Conservation (phyloP, 2,329 filamentous ascomycete genomes). For the Eutypa lata region DNA sequence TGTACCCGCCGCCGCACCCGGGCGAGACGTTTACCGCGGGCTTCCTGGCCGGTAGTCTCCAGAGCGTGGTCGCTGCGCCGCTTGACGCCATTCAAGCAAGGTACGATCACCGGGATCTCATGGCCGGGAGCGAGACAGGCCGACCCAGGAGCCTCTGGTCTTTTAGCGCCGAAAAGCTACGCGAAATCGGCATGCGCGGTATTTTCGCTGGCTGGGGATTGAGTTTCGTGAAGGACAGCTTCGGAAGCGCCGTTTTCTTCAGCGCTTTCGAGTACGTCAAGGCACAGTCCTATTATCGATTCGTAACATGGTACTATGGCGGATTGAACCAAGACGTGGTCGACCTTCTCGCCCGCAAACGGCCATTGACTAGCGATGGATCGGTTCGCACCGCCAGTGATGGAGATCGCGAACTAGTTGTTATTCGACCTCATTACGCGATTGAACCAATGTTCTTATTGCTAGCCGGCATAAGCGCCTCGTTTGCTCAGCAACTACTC, state of each 20-base stretch:
- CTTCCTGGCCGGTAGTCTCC: slow-evolving; percentile 64
- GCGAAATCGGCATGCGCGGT: slow-evolving; percentile 69
- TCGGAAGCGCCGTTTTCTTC: slow-evolving; percentile 72
- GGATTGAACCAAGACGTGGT: slow-evolving; percentile 51
- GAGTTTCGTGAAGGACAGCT: slow-evolving; percentile 65
- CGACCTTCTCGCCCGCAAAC: slow-evolving; percentile 45
- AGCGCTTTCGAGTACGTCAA: slow-evolving; percentile 74
- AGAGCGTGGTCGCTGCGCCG: slow-evolving; percentile 70
- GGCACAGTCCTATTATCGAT: slow-evolving; percentile 69
- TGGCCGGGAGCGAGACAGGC: slow-evolving; percentile 37
- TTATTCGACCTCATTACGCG: slow-evolving; percentile 72
- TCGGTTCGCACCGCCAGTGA: too few relatives aligned
- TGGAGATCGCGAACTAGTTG: slow-evolving; percentile 28
- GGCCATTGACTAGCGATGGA: slow-evolving; percentile 28
- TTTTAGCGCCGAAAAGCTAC: slow-evolving; percentile 64
- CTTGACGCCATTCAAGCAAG: slow-evolving; percentile 73
- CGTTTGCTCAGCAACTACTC: slow-evolving; percentile 64
- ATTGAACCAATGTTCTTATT: slow-evolving; percentile 72
- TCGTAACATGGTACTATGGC: slow-evolving; percentile 69
- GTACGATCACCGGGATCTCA: slow-evolving; percentile 57
- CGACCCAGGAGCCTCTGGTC: slow-evolving; percentile 66
- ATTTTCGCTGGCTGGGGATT: slow-evolving; percentile 73
- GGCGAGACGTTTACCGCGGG: slow-evolving; percentile 66
- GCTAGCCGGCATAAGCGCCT: slow-evolving; percentile 65
- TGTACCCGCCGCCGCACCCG: slow-evolving; percentile 67